Evolutionary conservation across 768 basidiomycete genomes (phyloP).

Genomic region (Lyophyllum semitale): DNA sequence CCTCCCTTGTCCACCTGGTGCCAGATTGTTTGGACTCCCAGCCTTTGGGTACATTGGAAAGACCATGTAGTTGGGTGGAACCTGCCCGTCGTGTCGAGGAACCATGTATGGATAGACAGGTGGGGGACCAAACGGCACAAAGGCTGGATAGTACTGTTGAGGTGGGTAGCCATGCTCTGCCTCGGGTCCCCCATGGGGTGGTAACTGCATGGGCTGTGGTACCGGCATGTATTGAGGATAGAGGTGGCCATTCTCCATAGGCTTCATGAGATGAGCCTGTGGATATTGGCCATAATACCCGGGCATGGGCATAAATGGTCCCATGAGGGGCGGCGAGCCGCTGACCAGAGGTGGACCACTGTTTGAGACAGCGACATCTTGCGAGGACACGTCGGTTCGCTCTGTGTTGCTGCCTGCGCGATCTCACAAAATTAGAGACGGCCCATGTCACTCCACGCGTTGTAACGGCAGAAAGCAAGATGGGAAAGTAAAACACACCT

Average conservation of each 20-base stretch:
- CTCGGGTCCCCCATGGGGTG: conserved; percentile 18
- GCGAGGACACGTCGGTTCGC: conserved; percentile 37
- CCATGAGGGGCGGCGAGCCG: conserved; percentile 46
- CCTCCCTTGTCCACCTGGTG: conserved; percentile 15
- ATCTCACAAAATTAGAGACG: conserved; percentile 53
- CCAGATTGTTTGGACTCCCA: conserved; percentile 15
- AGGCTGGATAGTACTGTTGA: conserved; percentile 24
- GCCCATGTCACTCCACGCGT: conserved; percentile 26
- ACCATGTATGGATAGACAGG: conserved; percentile 24
- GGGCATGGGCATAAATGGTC: conserved; percentile 56
- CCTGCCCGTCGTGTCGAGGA: conserved; percentile 30
- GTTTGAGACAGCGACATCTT: conserved; percentile 42
- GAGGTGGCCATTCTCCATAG: conserved; percentile 49
- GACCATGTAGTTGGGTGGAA: conserved; percentile 24
- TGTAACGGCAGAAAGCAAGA: conserved; percentile 16
- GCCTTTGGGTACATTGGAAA: conserved; percentile 25
- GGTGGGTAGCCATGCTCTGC: conserved; percentile 16
- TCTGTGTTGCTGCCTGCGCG: conserved; percentile 60
- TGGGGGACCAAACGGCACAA: conserved; percentile 21
- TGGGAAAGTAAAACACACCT: conserved; percentile 50
- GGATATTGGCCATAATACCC: conserved; percentile 61
- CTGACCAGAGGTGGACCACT: conserved; percentile 40
- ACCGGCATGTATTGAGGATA: conserved; percentile 37
- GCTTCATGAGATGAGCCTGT: conserved; percentile 47
- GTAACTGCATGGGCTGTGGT: conserved; percentile 17